phyloP scores from a whole-genome alignment of 768 basidiomycete genomes.

The Macrolepiota dolichaula region DNA sequence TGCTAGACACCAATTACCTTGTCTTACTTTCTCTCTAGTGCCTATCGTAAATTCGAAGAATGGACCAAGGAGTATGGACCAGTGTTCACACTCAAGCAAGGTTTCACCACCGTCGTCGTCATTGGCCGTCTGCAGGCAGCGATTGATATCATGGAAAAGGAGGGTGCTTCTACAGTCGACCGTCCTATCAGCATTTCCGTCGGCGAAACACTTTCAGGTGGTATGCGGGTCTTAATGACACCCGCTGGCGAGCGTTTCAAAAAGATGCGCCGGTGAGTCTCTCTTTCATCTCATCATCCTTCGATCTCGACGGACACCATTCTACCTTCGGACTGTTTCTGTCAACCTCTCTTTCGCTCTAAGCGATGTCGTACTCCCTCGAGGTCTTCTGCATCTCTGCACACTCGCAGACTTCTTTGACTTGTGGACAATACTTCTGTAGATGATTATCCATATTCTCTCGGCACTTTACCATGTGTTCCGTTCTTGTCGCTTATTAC shows the following conservation, averaged over 20 bases:
- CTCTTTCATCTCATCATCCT: not conserved
- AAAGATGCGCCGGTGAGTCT: conserved; percentile 51
- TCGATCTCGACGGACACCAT: no score
- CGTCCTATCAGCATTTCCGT: conserved; percentile 54
- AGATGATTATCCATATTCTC: not conserved
- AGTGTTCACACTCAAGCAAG: conserved; percentile 53
- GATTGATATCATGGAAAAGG: conserved; percentile 64
- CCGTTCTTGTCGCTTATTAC: not conserved
- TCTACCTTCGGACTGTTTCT: not conserved
- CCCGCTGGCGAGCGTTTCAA: conserved; percentile 57
- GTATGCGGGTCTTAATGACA: conserved; percentile 54
- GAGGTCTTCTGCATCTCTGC: not conserved
- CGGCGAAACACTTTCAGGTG: conserved; percentile 56
- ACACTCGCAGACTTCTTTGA: no score
- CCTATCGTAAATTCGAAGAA: conserved; percentile 51
- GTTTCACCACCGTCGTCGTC: conserved; percentile 40
- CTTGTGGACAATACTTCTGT: no score
- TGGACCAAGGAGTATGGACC: conserved; percentile 63
- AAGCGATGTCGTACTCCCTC: not conserved
- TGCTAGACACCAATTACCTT: not conserved
- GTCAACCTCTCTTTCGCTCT: not conserved
- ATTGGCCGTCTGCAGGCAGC: conserved; percentile 54
- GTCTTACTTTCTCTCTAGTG: conserved; percentile 21
- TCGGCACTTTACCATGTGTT: not conserved
- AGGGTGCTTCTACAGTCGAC: conserved; percentile 55